These are phyloP conservation scores for Lactarius quietus DNA, from an alignment of 768 basidiomycete species.

Conservation along the genomic window DNA sequence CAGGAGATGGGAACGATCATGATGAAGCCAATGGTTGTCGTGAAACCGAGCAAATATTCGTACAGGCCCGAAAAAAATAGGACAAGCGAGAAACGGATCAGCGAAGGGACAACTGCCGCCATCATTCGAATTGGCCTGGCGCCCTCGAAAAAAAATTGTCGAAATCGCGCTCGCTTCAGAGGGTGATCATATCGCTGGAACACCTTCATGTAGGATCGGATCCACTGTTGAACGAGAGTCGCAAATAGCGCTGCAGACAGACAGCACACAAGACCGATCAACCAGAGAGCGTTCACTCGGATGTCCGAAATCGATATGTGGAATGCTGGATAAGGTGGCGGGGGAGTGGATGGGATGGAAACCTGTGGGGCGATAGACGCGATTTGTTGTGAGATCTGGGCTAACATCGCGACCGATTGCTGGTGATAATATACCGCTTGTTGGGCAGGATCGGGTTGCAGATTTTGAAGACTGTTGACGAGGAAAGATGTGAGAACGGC, in stretches of 20 bases:
- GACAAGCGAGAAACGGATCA: background rate
- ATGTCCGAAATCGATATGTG: background rate
- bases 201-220: background rate
- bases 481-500: slow-evolving; percentile 6
- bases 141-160: background rate
- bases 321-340: background rate
- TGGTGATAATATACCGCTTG: background rate
- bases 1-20: background rate
- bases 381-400: slow-evolving; percentile 7
- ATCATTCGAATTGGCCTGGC: background rate
- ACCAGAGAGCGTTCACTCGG: background rate
- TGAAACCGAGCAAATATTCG: background rate
- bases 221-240: slow-evolving; percentile 6
- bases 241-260: slow-evolving; percentile 2
- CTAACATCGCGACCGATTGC: background rate
- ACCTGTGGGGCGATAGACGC: background rate
- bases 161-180: background rate
- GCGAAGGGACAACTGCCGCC: background rate
- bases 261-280: background rate
- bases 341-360: background rate
- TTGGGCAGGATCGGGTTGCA: background rate
- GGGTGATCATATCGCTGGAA: background rate
- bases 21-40: background rate
- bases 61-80: slow-evolving; percentile 4
- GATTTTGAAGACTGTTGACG: background rate